Base-by-base conservation (phyloP, 2,329 filamentous ascomycete species). In the Pyricularia sp. region DNA sequence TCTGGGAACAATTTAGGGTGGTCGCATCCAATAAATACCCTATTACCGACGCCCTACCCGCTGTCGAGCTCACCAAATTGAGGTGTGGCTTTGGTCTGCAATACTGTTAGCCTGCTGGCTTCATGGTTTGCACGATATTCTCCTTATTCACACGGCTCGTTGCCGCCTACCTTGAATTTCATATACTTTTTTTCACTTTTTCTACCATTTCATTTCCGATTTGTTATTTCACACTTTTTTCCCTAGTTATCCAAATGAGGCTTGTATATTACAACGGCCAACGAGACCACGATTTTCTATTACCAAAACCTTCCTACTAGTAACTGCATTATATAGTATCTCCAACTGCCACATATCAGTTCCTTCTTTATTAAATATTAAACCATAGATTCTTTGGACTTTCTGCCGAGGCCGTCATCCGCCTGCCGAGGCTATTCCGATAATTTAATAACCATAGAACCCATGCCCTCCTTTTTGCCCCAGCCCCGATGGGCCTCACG, bases 401-500 rank as follows among this genome's bases (percentile, higher is more conserved):
- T 10, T 23, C 3, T 59, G n/a, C 10, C 4, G n/a, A 23, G 5
- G 12, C n/a, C 10, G 26, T 12, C 10, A 61, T 26, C 58, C 5
- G 20, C 20, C 23, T 26, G 1, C 9, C 9, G 1, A 59, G 6
- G n/a, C 9, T 14, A 61, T 9, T 26, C 23, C 2, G 25, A 61
- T 11, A 23, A 69, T 28, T n/a, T 65, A 25, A 81, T 75, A 58
- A 81, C 68, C 25, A 77, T 71, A 6, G 76, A 79, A 0, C 80
- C 80, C 64, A 81, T 75, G 1, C 79, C 80, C 5, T 69, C 69
- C 3, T 75, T 72, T 63, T 72, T 76, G 0, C 76, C 75, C 79
- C 79, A 81, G 67, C 73, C 73, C 59, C 74, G 73, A 69, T 82
- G 80, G 20, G 80, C 76, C 65, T 76, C 75, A 69, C 75, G 72